phyloP scores from a whole-genome alignment of 106 monocot species.

The Acorus gramineus region DNA sequence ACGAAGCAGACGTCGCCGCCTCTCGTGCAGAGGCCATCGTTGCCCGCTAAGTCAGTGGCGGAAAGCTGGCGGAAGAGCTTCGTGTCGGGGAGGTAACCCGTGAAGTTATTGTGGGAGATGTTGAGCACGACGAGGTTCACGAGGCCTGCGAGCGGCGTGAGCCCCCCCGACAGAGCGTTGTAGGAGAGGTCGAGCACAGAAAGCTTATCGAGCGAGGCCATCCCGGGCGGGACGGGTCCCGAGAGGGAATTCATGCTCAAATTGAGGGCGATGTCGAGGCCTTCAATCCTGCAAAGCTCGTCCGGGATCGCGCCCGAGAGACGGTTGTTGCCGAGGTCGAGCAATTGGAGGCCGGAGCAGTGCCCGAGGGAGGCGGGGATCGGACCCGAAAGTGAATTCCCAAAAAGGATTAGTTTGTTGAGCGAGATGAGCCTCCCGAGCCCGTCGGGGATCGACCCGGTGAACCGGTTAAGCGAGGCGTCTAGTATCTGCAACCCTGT shows the following conservation, averaged over 20 bases:
- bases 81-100: slow-evolving; percentile 84
- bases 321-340: slow-evolving; percentile 71
- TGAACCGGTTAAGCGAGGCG: slow-evolving; percentile 46
- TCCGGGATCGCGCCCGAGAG: slow-evolving; percentile 57
- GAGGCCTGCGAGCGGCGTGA: slow-evolving; percentile 43
- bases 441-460: slow-evolving; percentile 53
- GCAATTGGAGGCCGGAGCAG: slow-evolving; percentile 53
- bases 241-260: slow-evolving; percentile 70
- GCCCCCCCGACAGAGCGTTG: slow-evolving; percentile 54
- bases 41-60: slow-evolving; percentile 46
- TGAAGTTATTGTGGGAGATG: slow-evolving; percentile 88
- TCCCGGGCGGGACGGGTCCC: slow-evolving; percentile 53
- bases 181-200: slow-evolving; percentile 68
- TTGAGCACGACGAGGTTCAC: slow-evolving; percentile 76
- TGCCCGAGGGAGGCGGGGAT: slow-evolving; percentile 50
- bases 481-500: slow-evolving; percentile 58
- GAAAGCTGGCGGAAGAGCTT: slow-evolving; percentile 85
- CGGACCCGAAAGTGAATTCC: slow-evolving; percentile 49
- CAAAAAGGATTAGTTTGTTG: slow-evolving; percentile 54
- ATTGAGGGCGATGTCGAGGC: slow-evolving; percentile 74
- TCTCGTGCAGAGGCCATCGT: slow-evolving; percentile 64
- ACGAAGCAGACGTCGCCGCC: slow-evolving; percentile 60
- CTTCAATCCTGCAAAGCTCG: slow-evolving; percentile 60
- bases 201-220: slow-evolving; percentile 50
- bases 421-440: slow-evolving; percentile 44